Percentiles rank a stretch among this genome's conserved stretches.
phyloP scores from a whole-genome alignment of 179 eudicot species.

The Sideroxylon spinosum region DNA sequence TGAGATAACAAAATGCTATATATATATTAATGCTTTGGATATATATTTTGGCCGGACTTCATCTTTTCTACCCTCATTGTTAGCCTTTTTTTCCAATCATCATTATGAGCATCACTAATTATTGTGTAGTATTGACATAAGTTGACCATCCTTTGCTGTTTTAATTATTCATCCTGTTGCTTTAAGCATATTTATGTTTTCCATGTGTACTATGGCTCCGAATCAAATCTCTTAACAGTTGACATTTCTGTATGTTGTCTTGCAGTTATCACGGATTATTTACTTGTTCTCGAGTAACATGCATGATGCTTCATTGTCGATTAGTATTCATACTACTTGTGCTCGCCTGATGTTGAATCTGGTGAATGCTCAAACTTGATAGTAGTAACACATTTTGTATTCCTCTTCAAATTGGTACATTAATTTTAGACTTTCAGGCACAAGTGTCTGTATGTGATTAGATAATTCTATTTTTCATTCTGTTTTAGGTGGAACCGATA shows the following conservation, averaged over 20 bases:
- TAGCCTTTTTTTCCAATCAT: too few relatives aligned
- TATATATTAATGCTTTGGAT: neutral
- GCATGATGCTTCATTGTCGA: constrained; percentile 93
- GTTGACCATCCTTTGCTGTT: too few relatives aligned
- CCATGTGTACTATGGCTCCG: neutral
- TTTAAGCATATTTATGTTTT: neutral
- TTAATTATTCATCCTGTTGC: too few relatives aligned
- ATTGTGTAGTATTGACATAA: neutral
- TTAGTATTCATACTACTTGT: constrained; percentile 95
- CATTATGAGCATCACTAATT: neutral
- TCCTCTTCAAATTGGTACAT: neutral
- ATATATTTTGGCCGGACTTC: neutral
- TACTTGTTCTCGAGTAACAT: constrained; percentile 97
- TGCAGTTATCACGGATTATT: constrained; percentile 91
- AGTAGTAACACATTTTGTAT: neutral
- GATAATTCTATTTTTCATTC: neutral
- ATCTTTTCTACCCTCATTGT: neutral
- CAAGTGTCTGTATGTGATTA: constrained; percentile 7
- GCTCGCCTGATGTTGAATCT: constrained; percentile 97
- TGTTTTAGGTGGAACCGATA: constrained; percentile 84
- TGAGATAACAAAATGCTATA: neutral
- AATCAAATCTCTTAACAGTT: neutral
- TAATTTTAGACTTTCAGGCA: neutral
- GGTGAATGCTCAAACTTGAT: constrained; percentile 38
- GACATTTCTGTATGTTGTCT: constrained; percentile 12